Conservation (phyloP, 192 early-diverging fungal genomes). For the Oehlia diaphana region DNA sequence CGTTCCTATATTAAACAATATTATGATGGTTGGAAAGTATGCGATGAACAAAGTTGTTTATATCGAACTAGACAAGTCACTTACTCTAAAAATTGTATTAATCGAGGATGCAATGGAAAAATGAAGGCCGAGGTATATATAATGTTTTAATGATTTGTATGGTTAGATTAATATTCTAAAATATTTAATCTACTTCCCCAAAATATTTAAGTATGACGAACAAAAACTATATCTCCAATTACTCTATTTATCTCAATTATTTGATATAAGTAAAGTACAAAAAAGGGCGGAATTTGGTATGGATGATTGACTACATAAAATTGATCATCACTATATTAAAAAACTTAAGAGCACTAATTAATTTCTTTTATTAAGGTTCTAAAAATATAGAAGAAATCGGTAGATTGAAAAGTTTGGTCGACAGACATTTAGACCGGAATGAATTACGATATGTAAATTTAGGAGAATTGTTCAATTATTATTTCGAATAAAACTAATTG, state of each 20-base stretch:
- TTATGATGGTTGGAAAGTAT: slow-evolving; percentile 71
- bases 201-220: background rate
- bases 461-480: background rate
- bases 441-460: background rate
- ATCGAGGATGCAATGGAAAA: slow-evolving; percentile 65
- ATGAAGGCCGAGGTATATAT: slow-evolving; percentile 62
- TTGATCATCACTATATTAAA: background rate
- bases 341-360: background rate
- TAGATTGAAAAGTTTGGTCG: background rate
- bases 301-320: background rate
- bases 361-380: background rate
- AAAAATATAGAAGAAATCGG: background rate
- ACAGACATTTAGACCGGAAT: background rate
- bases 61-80: slow-evolving; percentile 65
- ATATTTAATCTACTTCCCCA: too few species aligned
- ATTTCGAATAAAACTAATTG: too few species aligned
- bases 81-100: slow-evolving; percentile 66
- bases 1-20: slow-evolving; percentile 68
- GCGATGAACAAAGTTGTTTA: slow-evolving; percentile 77
- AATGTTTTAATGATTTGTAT: too few species aligned
- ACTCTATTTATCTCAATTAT: background rate
- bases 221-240: background rate
- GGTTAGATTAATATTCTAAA: too few species aligned
- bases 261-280: background rate
- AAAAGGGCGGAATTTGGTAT: background rate